Base-by-base conservation (phyloP, 1,139 yeast genomes). In the Diutina scorzettiae region DNA sequence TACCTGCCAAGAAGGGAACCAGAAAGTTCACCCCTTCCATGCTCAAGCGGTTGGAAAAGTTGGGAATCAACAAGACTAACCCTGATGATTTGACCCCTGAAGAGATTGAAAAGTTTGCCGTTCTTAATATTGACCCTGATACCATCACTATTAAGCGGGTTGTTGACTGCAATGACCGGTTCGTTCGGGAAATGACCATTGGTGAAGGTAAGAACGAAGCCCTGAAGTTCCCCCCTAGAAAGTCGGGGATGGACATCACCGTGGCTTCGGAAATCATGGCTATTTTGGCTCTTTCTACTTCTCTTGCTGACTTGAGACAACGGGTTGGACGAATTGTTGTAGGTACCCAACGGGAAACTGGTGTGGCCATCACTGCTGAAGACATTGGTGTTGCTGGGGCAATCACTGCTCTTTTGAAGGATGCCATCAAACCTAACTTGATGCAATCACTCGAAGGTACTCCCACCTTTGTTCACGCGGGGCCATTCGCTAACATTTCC, bases 201-300 rank as follows among this genome's bases (percentile, higher is more conserved):
- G 96, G 96, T 50, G 78, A 85, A 63, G 96, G 95, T 5, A 85
- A 95, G 53, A 86, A 96, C 46, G 98, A 91, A 63, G 64, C 71
- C 16, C 42, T 59, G 41, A 85, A 84, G 69, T 96, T 96, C 39
- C 73, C 77, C 59, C 76, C 82, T 42, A 79, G 98, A 63, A 71
- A 78, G 53, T 85, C 97, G 31, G 98, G 97, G 2, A 89, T 91
- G 58, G 98, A 91, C 60, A 91, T 91, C 56, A 80, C 97, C 31
- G 98, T 91, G 47, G 98, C 98, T 28, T 81, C 93, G 45, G 98
- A 91, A 68, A 82, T 94, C 64, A 91, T 91, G 98, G 97, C 98
- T 33, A 86, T 91, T 47, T 69, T 91, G 53, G 97, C 98, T n/a
- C 73, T 91, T 47, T 74, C 93, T 44, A 81, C 79, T 54, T 78